Conservation (phyloP, 1,139 yeast species). For the Protomyces inouyei region DNA sequence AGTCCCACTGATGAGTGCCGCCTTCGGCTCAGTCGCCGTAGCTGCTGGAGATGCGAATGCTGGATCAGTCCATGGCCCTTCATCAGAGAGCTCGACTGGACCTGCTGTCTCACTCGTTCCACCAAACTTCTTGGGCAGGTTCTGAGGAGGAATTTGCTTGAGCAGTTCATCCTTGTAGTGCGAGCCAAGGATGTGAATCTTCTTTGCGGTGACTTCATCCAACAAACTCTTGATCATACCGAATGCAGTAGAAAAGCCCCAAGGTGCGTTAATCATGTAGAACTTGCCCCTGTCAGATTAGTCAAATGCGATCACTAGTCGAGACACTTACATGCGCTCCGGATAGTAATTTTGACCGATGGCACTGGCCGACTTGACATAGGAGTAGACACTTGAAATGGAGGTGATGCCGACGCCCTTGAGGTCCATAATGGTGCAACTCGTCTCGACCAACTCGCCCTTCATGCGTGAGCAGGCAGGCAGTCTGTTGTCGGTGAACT, state of each 20-base stretch:
- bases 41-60: slow-evolving; percentile 41
- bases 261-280: slow-evolving; percentile 92
- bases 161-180: slow-evolving; percentile 74
- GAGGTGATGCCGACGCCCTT: slow-evolving; percentile 85
- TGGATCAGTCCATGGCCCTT: slow-evolving; percentile 96
- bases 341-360: slow-evolving; percentile 98
- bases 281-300: slow-evolving; percentile 73
- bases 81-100: slow-evolving; percentile 76
- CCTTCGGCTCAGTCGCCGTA: not conserved
- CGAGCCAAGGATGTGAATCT: slow-evolving; percentile 81
- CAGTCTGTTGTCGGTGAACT: slow-evolving; percentile 66
- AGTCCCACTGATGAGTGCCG: not conserved
- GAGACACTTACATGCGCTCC: slow-evolving; percentile 54
- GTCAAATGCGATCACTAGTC: not conserved
- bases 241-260: slow-evolving; percentile 94
- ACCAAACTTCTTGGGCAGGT: slow-evolving; percentile 86
- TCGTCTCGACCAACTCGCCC: slow-evolving; percentile 79
- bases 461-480: slow-evolving; percentile 90
- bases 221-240: slow-evolving; percentile 83
- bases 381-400: slow-evolving; percentile 78
- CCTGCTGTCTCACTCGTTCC: slow-evolving; percentile 72
- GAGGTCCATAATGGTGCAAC: slow-evolving; percentile 91
- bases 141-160: slow-evolving; percentile 88
- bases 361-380: slow-evolving; percentile 85
- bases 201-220: slow-evolving; percentile 97